Percentiles rank a stretch among this genome's conserved stretches.
phyloP scores from a whole-genome alignment of 2,329 filamentous ascomycete species.

The Xylaria sp. region DNA sequence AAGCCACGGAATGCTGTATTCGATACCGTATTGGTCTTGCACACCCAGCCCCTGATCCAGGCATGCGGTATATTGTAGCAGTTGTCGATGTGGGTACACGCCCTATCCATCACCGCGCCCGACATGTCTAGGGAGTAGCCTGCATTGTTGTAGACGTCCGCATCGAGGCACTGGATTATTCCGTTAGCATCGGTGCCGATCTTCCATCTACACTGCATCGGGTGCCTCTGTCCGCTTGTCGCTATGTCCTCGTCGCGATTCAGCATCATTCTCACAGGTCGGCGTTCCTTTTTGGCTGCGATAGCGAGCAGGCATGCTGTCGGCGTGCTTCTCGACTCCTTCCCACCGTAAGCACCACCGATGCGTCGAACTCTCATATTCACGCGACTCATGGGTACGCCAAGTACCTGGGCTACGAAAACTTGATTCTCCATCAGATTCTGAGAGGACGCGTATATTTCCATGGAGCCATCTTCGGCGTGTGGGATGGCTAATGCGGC shows the following conservation, averaged over 20 bases:
- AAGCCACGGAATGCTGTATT: constrained; percentile 97
- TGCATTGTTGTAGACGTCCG: constrained; percentile 86
- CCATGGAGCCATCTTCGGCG: constrained; percentile 87
- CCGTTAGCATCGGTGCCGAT: constrained; percentile 88
- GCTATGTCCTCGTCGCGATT: constrained; percentile 93
- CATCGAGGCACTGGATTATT: constrained; percentile 82
- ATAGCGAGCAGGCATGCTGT: constrained; percentile 78
- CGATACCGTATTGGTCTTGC: constrained; percentile 92
- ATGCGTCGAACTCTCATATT: constrained; percentile 86
- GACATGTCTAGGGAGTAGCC: constrained; percentile 73
- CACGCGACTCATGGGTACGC: constrained; percentile 83
- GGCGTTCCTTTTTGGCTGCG: constrained; percentile 78
- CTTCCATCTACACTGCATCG: constrained; percentile 86
- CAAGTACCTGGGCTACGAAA: constrained; percentile 80
- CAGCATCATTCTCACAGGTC: constrained; percentile 88
- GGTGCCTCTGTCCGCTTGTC: constrained; percentile 87
- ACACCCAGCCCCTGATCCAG: constrained; percentile 77
- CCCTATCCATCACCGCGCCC: constrained; percentile 78
- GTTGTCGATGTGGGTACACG: constrained; percentile 81
- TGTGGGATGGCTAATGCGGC: constrained; percentile 83
- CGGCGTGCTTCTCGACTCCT: constrained; percentile 83
- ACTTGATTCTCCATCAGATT: constrained; percentile 89
- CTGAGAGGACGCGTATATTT: constrained; percentile 87
- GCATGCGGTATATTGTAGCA: constrained; percentile 88
- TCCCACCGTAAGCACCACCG: constrained; percentile 91